Evolutionary conservation across 2,329 filamentous ascomycete genomes (phyloP), one percentile per base, ranked within the genome.

Genomic region (Colletotrichum caudatum): DNA sequence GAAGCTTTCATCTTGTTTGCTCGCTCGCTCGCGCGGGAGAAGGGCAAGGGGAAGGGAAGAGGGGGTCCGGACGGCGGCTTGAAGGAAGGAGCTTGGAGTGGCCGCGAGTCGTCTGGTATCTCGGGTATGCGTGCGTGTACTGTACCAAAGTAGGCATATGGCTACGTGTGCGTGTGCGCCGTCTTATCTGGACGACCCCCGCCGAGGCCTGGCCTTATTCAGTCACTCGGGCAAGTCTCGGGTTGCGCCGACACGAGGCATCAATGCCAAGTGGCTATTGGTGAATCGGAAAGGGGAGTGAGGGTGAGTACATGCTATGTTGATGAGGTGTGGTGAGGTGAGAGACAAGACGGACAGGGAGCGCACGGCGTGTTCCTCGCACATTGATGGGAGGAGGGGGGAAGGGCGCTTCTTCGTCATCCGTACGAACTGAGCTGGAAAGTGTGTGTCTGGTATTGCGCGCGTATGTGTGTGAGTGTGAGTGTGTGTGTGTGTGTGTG

Each of bases 1-100:
- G 41, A 71, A 71, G 64, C 62, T 66, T 71, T 54, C 44, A n/a
- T 56, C 39, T 48, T 65, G 39, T 58, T 48, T 65, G 63, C 63
- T 65, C 41, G 41, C 23, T 48, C 58, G 63, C 63, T 65, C 41
- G 41, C 23, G 37, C 29, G 26, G 61, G 7, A 14, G 11, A 12
- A 5, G 37, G 37, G 35, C 8, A 37, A 35, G 18, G n/a, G 46
- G 37, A 5, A 12, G 37, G 35, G 35, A 37, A 35, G 18, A 33
- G 46, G 37, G 37, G 51, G 29, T n/a, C n/a, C n/a, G n/a, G 48
- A 41, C 26, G 26, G 26, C 48, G 39, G 35, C 26, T 64, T 35
- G 29, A 23, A n/a, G 9, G 29, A 23, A n/a, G 9, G 29, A 23
- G 50, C 41, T 39, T 46, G 37, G 37, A 35, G 50, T 50, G 57